These are phyloP conservation scores for Calonectria naviculata DNA, from an alignment of 2,329 filamentous ascomycete genomes.

Conservation along the genomic window DNA sequence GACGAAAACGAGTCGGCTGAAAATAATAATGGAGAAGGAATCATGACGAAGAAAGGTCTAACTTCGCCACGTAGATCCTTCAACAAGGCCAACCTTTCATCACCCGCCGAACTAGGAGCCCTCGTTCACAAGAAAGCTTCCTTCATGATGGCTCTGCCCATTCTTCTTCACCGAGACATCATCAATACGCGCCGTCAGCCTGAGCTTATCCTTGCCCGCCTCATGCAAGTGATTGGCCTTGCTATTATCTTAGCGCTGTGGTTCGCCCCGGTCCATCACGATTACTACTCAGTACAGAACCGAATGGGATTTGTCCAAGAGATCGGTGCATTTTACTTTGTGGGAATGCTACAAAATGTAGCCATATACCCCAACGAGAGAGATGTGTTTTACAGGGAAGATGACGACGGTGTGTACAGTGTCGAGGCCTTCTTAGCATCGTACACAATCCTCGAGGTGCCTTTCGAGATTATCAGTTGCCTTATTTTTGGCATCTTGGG, in stretches of 20 bases:
- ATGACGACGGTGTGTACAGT: conserved; percentile 78
- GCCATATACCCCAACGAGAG: conserved; percentile 78
- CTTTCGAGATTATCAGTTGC: conserved; percentile 75
- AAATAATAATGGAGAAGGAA: background rate
- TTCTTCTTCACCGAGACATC: conserved; percentile 73
- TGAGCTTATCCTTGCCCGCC: conserved; percentile 70
- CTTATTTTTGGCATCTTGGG: conserved; percentile 74
- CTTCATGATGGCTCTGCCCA: conserved; percentile 71
- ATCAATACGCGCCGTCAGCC: conserved; percentile 78
- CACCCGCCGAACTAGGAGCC: conserved; percentile 78
- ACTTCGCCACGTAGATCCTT: conserved; percentile 52
- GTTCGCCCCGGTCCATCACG: conserved; percentile 76
- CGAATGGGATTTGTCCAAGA: conserved; percentile 80
- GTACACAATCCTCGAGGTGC: conserved; percentile 77
- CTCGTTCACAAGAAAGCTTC: conserved; percentile 72
- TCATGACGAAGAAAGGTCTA: background rate
- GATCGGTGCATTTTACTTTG: conserved; percentile 77
- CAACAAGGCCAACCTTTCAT: conserved; percentile 63
- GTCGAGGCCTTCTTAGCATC: conserved; percentile 77
- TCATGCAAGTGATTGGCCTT: conserved; percentile 74
- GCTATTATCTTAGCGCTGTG: conserved; percentile 73
- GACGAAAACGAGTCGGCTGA: background rate
- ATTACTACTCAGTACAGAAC: conserved; percentile 78
- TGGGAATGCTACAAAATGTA: conserved; percentile 84
- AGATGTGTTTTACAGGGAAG: conserved; percentile 82